These are phyloP conservation scores for sorghum (Sorghum bicolor) DNA, from an alignment of 176 grass and related monocot genomes.

Conservation along the genomic window DNA sequence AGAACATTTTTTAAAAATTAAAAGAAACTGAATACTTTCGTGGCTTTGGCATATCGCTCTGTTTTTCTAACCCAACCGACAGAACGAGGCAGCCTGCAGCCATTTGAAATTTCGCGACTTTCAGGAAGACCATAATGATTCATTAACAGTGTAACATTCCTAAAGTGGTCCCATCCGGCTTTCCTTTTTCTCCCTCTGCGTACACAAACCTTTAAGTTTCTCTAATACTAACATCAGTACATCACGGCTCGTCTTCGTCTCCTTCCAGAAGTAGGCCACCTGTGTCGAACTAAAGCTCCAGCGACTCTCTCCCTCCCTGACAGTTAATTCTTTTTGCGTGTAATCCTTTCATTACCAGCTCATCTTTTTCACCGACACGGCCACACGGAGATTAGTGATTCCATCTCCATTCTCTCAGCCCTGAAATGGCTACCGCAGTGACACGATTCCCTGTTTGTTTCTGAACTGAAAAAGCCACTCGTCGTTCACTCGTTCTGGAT, in stretches of 20 bases:
- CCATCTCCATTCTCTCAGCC: background rate
- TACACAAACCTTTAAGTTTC: background rate
- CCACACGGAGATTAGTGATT: slow-evolving; percentile 16
- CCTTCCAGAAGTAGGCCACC: slow-evolving; percentile 25
- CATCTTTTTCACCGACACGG: slow-evolving; percentile 21
- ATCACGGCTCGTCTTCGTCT: background rate
- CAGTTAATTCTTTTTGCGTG: background rate
- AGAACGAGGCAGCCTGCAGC: background rate
- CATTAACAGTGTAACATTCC: slow-evolving; percentile 19
- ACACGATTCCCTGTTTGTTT: slow-evolving; percentile 11
- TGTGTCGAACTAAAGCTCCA: slow-evolving; percentile 9
- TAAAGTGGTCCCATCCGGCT: background rate
- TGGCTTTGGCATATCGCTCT: background rate
- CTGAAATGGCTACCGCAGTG: background rate
- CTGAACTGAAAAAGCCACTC: background rate
- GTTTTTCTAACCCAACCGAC: background rate
- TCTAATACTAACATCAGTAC: background rate
- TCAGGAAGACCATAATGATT: slow-evolving; percentile 30
- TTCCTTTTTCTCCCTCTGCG: slow-evolving; percentile 9
- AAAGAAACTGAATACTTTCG: background rate
- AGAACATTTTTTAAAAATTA: background rate
- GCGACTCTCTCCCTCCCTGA: background rate
- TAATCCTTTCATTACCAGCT: background rate
- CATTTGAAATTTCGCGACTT: slow-evolving; percentile 18
- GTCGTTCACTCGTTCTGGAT: background rate